Evolutionary conservation across 2,329 filamentous ascomycete species (phyloP).

Genomic region (Pestalotiopsis sp.): DNA sequence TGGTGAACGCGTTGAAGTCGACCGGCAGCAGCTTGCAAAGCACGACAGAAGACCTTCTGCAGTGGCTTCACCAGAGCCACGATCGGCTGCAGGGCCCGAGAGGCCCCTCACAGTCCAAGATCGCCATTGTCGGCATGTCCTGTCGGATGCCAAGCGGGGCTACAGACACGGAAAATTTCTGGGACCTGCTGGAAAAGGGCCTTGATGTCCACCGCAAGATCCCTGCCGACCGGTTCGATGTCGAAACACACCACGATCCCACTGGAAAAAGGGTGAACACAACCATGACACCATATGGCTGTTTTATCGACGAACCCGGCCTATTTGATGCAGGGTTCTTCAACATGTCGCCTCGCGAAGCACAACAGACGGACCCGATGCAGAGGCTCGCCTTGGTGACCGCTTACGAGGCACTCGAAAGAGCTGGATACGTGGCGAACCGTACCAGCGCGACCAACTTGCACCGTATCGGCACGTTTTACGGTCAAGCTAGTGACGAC

Average conservation of each 20-base stretch:
- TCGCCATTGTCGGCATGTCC: slow-evolving; percentile 68
- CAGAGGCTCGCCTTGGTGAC: slow-evolving; percentile 67
- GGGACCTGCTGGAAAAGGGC: slow-evolving; percentile 64
- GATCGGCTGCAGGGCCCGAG: slow-evolving; percentile 1
- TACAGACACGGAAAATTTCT: slow-evolving; percentile 59
- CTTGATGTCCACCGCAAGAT: slow-evolving; percentile 59
- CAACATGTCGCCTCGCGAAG: slow-evolving; percentile 15
- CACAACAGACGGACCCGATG: slow-evolving; percentile 67
- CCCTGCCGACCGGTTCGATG: slow-evolving; percentile 14
- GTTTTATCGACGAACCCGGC: slow-evolving; percentile 14
- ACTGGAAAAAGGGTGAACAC: slow-evolving; percentile 50
- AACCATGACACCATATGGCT: slow-evolving; percentile 18
- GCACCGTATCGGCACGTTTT: slow-evolving; percentile 66
- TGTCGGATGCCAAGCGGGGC: slow-evolving; percentile 65
- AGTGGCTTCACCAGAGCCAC: slow-evolving; percentile 21
- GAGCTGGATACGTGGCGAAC: slow-evolving; percentile 67
- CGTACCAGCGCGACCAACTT: slow-evolving; percentile 62
- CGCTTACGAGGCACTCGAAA: slow-evolving; percentile 71
- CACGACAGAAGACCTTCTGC: slow-evolving; percentile 19
- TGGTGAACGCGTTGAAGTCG: slow-evolving; percentile 25
- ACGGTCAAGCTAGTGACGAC: slow-evolving; percentile 75
- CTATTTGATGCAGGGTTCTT: slow-evolving; percentile 14
- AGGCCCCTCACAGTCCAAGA: slow-evolving; percentile 49
- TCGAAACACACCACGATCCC: slow-evolving; percentile 43
- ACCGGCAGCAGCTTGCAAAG: not conserved